A percentile compares a stretch with the other conserved stretches of the same genome.
Evolutionary conservation across 495 filamentous ascomycete genomes (phyloP).

Genomic region (Copromyces sp.): DNA sequence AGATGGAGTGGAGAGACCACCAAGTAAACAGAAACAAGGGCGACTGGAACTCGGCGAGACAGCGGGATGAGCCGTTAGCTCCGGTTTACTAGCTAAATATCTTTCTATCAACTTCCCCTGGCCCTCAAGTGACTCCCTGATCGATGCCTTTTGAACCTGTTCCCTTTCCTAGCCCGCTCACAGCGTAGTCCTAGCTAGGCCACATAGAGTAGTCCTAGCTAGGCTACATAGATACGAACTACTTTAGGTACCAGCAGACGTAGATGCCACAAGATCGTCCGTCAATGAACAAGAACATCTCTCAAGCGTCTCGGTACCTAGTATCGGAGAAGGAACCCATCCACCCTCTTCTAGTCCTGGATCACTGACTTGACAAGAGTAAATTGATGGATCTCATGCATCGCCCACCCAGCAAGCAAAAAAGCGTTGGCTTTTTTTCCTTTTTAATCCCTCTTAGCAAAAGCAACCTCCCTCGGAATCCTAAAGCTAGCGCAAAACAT

Average conservation of each 20-base stretch:
- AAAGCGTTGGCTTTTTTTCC: too few relatives aligned
- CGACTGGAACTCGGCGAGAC: neutral
- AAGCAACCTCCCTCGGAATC: constrained; percentile 72
- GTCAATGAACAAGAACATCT: neutral
- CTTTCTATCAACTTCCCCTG: neutral
- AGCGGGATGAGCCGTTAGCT: neutral
- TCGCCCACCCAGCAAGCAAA: neutral
- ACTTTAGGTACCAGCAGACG: neutral
- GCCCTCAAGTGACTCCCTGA: neutral
- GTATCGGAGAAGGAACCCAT: neutral
- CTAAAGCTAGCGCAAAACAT: constrained; percentile 96
- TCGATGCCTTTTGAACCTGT: neutral
- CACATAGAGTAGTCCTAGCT: neutral
- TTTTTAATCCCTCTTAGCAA: constrained; percentile 31
- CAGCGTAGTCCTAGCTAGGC: neutral
- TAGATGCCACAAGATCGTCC: neutral
- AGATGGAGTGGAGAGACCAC: neutral
- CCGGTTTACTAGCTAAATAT: neutral
- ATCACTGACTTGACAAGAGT: neutral
- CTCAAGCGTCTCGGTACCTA: neutral
- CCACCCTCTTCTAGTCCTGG: neutral
- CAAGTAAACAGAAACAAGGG: neutral
- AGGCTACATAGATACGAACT: neutral
- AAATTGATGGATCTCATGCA: neutral
- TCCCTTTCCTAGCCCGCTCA: neutral